These are phyloP conservation scores for Alternaria gansuensis DNA, from an alignment of 2,329 filamentous ascomycete species.

Conservation along the genomic window DNA sequence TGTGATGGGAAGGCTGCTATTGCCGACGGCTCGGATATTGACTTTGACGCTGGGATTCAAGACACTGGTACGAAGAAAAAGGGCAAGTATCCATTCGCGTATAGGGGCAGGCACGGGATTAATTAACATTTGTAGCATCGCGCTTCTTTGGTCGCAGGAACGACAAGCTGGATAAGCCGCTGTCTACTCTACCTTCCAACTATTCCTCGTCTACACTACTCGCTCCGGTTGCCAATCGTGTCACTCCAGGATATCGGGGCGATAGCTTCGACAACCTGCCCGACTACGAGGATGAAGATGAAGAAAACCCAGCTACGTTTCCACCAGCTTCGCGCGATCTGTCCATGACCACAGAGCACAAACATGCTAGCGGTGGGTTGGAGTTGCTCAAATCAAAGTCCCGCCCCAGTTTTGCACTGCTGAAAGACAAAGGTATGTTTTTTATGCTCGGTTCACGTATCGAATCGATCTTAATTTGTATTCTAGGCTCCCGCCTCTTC, in stretches of 20 bases:
- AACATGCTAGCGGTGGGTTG: background rate
- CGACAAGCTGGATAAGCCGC: conserved; percentile 18
- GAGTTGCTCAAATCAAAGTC: conserved; percentile 17
- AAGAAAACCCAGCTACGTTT: background rate
- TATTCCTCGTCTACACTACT: conserved; percentile 11
- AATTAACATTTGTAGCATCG: conserved; percentile 23
- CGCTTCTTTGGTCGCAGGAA: conserved; percentile 23
- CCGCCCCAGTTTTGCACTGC: conserved; percentile 1
- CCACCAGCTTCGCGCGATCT: conserved; percentile 2
- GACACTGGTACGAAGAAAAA: conserved; percentile 23
- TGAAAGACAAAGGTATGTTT: conserved; percentile 4
- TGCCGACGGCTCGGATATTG: conserved; percentile 1
- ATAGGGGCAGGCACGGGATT: background rate
- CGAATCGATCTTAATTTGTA: background rate
- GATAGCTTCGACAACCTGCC: conserved; percentile 4
- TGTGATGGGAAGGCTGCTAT: conserved; percentile 31
- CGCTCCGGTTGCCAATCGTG: background rate
- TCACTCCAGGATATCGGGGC: background rate
- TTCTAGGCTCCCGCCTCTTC: conserved; percentile 32
- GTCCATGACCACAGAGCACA: background rate
- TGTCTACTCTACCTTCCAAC: conserved; percentile 8
- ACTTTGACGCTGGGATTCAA: conserved; percentile 32
- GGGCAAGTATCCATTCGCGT: conserved; percentile 17
- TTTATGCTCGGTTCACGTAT: background rate
- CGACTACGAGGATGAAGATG: background rate